Conservation (phyloP, 345 rosid genomes). For the Viola odorata region DNA sequence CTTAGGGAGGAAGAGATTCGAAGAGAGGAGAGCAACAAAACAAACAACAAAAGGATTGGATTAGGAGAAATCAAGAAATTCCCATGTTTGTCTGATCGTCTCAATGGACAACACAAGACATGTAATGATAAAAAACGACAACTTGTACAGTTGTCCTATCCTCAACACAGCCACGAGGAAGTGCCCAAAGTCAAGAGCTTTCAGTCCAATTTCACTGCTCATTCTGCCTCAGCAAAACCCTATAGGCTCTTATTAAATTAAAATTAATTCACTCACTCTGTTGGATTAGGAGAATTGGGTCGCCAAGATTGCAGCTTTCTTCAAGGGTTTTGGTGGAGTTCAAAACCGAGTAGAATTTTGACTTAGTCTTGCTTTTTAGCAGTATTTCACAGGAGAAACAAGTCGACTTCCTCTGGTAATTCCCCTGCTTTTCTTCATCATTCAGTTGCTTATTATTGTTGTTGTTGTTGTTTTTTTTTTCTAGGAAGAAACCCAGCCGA, state of each 20-base stretch:
- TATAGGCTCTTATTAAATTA: not conserved
- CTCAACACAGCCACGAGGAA: slow-evolving; percentile 41
- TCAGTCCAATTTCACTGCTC: slow-evolving; percentile 21
- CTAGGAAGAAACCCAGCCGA: not conserved
- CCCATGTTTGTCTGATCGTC: slow-evolving; percentile 50
- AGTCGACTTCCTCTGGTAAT: slow-evolving; percentile 32
- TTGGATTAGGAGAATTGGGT: slow-evolving; percentile 16
- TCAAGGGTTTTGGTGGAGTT: slow-evolving; percentile 12
- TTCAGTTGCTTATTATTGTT: slow-evolving; percentile 7
- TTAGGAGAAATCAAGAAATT: slow-evolving; percentile 43
- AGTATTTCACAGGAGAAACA: slow-evolving; percentile 14
- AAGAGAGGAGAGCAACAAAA: not conserved
- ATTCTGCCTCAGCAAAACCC: slow-evolving; percentile 5
- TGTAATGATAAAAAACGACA: slow-evolving; percentile 52
- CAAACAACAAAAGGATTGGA: not conserved
- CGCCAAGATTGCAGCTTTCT: slow-evolving; percentile 20
- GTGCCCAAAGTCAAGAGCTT: slow-evolving; percentile 29
- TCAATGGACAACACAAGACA: slow-evolving; percentile 44
- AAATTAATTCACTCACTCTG: no score
- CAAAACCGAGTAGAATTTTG: slow-evolving; percentile 26
- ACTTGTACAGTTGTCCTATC: slow-evolving; percentile 40
- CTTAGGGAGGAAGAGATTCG: not conserved
- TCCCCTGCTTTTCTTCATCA: slow-evolving; percentile 14
- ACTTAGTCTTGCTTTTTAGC: slow-evolving; percentile 17
- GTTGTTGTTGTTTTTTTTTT: not conserved